Base-by-base conservation (phyloP, 2,329 filamentous ascomycete genomes). In the Cladorrhinum sp. region DNA sequence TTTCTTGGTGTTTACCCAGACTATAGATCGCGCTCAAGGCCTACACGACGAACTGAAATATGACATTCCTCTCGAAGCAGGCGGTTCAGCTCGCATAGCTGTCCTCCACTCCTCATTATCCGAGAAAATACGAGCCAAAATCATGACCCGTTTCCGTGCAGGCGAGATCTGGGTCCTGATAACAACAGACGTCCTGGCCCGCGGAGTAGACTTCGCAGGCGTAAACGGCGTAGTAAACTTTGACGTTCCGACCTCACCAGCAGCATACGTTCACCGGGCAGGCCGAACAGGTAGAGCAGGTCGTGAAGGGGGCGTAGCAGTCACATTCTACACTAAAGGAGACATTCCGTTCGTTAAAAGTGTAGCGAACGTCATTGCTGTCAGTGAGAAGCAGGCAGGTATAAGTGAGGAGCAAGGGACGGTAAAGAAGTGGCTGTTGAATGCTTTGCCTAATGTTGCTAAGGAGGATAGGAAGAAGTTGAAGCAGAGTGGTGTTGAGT, bases 221-320 rank as follows among this genome's bases (percentile, higher is more conserved):
- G 88, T 99, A 64, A 97, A 97, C 70, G 92, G 93, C 50, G 93
- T 99, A 0, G 90, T 99, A 55, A 99, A 98, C 76, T 99, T 97
- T 76, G 95, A 99, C 73, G 92, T 97, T 8, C 95, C 95, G 0
- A 91, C 88, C n/a, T 93, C 90, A 0, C 89, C 90, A 4, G 93
- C 93, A 0, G 87, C 86, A 1, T 99, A 99, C 71, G 90, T 99
- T 6, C 95, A 99, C 76, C 90, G 95, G 10, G 92, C 95, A 0
- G 95, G 95, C 0, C 85, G 95, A 51, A 98, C 95, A 0, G 95
- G 93, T 0, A 84, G 95, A 22, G 95, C 93, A 0, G 95, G 95
- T 0, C 84, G 93, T 23, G 86, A 90, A 69, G 93, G 93, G 20
- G 95, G 95, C 52, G 85, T 96, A 2, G 93, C 92, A 0, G 89